These are phyloP conservation scores for Calcarisporium arbuscula DNA, from an alignment of 2,329 filamentous ascomycete genomes.

Conservation along the genomic window DNA sequence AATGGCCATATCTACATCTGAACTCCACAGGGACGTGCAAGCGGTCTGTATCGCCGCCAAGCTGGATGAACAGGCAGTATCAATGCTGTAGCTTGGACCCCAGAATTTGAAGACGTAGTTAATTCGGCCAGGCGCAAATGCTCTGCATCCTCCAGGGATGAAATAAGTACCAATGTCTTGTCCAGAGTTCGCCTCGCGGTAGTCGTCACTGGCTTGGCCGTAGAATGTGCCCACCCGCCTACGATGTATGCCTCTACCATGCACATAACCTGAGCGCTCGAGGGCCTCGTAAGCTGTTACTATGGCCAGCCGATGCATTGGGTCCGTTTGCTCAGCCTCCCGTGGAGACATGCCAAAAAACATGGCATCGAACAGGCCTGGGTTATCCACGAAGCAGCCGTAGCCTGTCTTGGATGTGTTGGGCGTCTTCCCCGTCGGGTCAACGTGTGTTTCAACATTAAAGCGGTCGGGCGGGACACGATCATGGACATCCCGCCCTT, in stretches of 20 bases:
- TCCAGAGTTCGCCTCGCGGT: not conserved
- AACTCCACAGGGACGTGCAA: slow-evolving; percentile 57
- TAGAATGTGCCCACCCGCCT: slow-evolving; percentile 1
- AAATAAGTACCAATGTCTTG: not conserved
- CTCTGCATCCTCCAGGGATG: not conserved
- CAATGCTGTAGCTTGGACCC: slow-evolving; percentile 63
- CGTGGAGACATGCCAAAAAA: slow-evolving; percentile 79
- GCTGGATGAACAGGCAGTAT: slow-evolving; percentile 70
- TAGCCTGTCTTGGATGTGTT: slow-evolving; percentile 63
- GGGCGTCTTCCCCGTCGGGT: slow-evolving; percentile 57
- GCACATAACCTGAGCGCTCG: slow-evolving; percentile 66
- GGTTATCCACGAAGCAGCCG: slow-evolving; percentile 62
- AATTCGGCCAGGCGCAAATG: slow-evolving; percentile 1
- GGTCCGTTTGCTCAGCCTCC: slow-evolving; percentile 66
- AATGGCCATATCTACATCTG: slow-evolving; percentile 60
- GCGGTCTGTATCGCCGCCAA: slow-evolving; percentile 57
- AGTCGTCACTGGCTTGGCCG: slow-evolving; percentile 1
- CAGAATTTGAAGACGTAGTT: slow-evolving; percentile 69
- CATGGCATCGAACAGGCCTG: slow-evolving; percentile 64
- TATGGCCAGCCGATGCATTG: slow-evolving; percentile 65
- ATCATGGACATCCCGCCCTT: slow-evolving; percentile 58
- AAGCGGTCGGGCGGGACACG: slow-evolving; percentile 57
- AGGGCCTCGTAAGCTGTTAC: slow-evolving; percentile 72
- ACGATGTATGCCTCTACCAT: slow-evolving; percentile 56
- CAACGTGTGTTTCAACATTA: slow-evolving; percentile 57